Evolutionary conservation across 192 early-diverging fungal species (phyloP).

Genomic region (Coemansia sp.): DNA sequence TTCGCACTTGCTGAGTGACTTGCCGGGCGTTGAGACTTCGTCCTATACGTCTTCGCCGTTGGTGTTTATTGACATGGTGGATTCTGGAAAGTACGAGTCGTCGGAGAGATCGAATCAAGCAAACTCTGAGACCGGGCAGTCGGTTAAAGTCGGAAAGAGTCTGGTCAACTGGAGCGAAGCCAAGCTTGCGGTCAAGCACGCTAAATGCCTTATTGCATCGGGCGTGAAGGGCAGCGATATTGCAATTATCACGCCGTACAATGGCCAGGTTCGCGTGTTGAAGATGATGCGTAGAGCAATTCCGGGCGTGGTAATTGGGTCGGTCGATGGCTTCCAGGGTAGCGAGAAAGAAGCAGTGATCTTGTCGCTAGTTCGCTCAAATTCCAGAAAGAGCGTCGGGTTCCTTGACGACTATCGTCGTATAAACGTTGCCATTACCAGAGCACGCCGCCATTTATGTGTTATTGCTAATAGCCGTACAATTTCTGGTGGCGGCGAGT

Average conservation of each 20-base stretch:
- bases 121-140: neutral
- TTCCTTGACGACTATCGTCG: conserved; percentile 80
- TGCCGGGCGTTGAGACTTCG: conserved; percentile 57
- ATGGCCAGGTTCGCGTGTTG: conserved; percentile 67
- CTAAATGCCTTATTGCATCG: conserved; percentile 60
- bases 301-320: conserved; percentile 72
- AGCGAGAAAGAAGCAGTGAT: conserved; percentile 87
- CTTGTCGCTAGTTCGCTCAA: conserved; percentile 77
- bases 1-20: conserved; percentile 62
- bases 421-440: conserved; percentile 88
- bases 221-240: conserved; percentile 67
- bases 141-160: conserved; percentile 28
- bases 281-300: conserved; percentile 55
- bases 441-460: conserved; percentile 82
- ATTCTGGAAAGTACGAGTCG: neutral
- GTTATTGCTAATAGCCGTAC: conserved; percentile 77
- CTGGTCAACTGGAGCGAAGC: conserved; percentile 80
- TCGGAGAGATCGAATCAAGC: conserved; percentile 16
- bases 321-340: conserved; percentile 90
- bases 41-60: conserved; percentile 61
- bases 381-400: conserved; percentile 74
- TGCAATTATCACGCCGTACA: conserved; percentile 86
- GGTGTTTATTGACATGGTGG: conserved; percentile 69
- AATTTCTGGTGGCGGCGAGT: conserved; percentile 35
- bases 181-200: conserved; percentile 59